Evolutionary conservation across 768 basidiomycete species (phyloP), one percentile per base, ranked within the genome.

Genomic region (Goffeauzyma gilvescens): DNA sequence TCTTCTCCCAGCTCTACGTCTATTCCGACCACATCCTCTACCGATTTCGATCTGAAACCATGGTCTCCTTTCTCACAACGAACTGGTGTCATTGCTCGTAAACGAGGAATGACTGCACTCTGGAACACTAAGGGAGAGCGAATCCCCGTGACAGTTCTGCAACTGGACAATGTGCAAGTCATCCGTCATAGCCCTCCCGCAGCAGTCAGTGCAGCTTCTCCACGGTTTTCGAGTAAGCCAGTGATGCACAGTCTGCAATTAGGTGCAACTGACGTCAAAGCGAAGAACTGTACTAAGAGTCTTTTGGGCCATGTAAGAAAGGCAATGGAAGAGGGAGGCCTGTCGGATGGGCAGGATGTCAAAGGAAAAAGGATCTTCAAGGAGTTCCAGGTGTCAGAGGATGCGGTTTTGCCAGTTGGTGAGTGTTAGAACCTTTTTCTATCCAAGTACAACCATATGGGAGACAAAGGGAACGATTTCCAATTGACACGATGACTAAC

Each of bases 201-300:
- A 28, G 46, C 25, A 34, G 47, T 52, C 30, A 53, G 42, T 27
- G 75, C 44, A 83, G 82, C 55, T 67, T 85, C 45, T 67, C 67
- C 50, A 75, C 75, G 23, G 65, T 75, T 20, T 72, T 77, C 45
- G 23, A 39, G 17, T 22, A 71, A 71, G 54, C 72, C 77, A 23
- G 74, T 75, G 54, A 84, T 86, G 55, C 82, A 87, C 64, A 83
- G 81, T n/a, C 79, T 96, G 21, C 86, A 95, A 61, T 75, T 98
- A 13, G 90, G 85, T 38, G 79, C 85, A 2, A 75, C 79, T 0
- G 76, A 90, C 59, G 70, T 72, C 38, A 71, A 75, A 18, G 65
- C 54, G n/a, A 81, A 80, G 63, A 79, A 73, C 8, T 78, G 79
- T 9, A 68, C 69, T 32, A 9, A 32, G 4, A 76, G 78, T 57